These are phyloP conservation scores for Vitis amurensis DNA, from an alignment of 164 flowering plant genomes.

Conservation along the genomic window DNA sequence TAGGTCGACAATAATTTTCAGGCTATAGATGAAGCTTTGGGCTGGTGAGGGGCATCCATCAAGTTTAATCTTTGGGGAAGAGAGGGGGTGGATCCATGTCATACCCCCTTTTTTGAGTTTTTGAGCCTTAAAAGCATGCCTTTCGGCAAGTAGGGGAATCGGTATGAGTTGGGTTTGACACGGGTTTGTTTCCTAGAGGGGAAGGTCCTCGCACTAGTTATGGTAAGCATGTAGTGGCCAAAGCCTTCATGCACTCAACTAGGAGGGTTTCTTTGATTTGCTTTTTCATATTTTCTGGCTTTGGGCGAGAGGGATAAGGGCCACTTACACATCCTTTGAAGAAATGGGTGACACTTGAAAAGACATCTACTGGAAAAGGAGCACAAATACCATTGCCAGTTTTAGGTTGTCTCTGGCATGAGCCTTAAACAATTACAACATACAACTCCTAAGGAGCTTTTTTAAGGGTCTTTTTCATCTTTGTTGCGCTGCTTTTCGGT, in stretches of 20 bases:
- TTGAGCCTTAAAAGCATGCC: background rate
- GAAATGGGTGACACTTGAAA: slow-evolving; percentile 12
- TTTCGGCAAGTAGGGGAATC: slow-evolving; percentile 2
- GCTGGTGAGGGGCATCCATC: too few species aligned
- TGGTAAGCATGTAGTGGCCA: slow-evolving; percentile 9
- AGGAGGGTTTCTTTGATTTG: background rate
- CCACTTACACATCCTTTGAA: background rate
- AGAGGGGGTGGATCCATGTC: too few species aligned
- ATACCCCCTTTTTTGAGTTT: background rate
- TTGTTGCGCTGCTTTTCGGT: background rate
- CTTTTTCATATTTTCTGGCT: background rate
- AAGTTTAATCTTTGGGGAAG: too few species aligned
- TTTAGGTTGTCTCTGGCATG: slow-evolving; percentile 10
- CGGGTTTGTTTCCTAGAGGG: background rate
- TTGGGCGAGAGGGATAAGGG: background rate
- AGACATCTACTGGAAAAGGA: slow-evolving; percentile 12
- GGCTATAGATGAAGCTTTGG: too few species aligned
- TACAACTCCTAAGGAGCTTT: background rate
- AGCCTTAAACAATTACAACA: background rate
- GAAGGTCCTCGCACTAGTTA: slow-evolving; percentile 4
- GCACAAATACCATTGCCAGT: slow-evolving; percentile 22
- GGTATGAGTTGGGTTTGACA: background rate
- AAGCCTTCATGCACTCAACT: background rate
- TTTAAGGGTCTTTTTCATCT: background rate
- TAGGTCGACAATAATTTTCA: too few species aligned